Evolutionary conservation across 768 basidiomycete genomes (phyloP).

Genomic region (Multifurca ochricompacta): DNA sequence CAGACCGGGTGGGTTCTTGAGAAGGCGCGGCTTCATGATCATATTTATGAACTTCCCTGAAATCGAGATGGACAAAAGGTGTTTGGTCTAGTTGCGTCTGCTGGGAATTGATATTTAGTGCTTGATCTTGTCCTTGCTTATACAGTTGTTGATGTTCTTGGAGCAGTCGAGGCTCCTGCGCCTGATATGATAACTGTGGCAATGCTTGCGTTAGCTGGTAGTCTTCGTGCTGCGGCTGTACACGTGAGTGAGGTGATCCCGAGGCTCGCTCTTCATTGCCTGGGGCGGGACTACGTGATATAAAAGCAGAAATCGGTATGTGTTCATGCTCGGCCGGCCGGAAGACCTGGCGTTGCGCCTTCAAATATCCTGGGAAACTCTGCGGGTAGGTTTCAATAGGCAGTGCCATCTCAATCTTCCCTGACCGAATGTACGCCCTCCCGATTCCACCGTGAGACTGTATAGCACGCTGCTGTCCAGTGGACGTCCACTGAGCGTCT

Average conservation of each 20-base stretch:
- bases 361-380: not conserved
- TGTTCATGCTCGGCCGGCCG: not conserved
- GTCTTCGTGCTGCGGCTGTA: not conserved
- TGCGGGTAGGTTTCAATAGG: not conserved
- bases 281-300: not conserved
- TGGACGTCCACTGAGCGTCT: not conserved
- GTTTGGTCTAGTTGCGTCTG: conserved; percentile 22
- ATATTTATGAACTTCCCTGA: conserved; percentile 23
- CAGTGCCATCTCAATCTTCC: not conserved
- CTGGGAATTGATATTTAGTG: conserved; percentile 23
- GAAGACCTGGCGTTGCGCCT: not conserved
- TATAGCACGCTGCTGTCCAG: not conserved
- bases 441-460: not conserved
- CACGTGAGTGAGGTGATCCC: not conserved
- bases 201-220: conserved; percentile 1
- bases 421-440: not conserved
- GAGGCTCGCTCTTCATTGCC: not conserved
- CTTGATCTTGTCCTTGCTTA: conserved; percentile 18
- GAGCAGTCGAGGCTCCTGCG: conserved; percentile 6
- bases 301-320: not conserved
- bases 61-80: conserved; percentile 17
- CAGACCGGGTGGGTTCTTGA: conserved; percentile 35
- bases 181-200: not conserved
- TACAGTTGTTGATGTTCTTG: conserved; percentile 4
- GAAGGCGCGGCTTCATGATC: conserved; percentile 23